These are phyloP conservation scores for Carex scoparia DNA, from an alignment of 176 grass and related monocot species.

Conservation along the genomic window DNA sequence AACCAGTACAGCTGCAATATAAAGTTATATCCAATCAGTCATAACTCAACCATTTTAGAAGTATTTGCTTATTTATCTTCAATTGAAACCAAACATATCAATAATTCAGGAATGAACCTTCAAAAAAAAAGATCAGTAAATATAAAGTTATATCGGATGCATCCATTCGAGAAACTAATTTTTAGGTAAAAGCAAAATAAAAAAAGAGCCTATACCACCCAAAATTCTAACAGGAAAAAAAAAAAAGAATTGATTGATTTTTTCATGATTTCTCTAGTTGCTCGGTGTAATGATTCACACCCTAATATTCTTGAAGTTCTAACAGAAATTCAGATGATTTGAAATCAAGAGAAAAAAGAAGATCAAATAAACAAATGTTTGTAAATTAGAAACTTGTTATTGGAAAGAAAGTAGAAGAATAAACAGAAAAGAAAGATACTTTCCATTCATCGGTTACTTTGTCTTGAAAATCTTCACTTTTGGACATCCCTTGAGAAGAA, in stretches of 20 bases:
- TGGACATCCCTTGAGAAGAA: constrained; percentile 41
- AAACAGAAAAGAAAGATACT: not conserved
- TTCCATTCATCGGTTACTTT: constrained; percentile 53
- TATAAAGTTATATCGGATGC: not conserved
- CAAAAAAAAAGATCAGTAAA: not conserved
- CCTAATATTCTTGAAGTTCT: too few species aligned
- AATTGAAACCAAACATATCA: not conserved
- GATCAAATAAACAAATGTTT: not conserved
- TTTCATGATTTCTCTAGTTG: not conserved
- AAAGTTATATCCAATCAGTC: not conserved
- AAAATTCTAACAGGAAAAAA: not conserved
- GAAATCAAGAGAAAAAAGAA: not conserved
- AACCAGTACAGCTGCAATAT: constrained; percentile 58
- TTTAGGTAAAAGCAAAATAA: not conserved
- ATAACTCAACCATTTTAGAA: not conserved
- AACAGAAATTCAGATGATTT: not conserved
- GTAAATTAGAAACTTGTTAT: not conserved
- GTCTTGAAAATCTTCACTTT: constrained; percentile 42
- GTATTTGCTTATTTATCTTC: not conserved
- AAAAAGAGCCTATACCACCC: not conserved
- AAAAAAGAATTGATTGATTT: not conserved
- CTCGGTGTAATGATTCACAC: too few species aligned
- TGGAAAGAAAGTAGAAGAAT: not conserved
- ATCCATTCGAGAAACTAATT: not conserved
- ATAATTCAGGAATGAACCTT: not conserved